Evolutionary conservation across 768 basidiomycete species (phyloP), one percentile per base, ranked within the genome.

Genomic region (Pholiota molesta): DNA sequence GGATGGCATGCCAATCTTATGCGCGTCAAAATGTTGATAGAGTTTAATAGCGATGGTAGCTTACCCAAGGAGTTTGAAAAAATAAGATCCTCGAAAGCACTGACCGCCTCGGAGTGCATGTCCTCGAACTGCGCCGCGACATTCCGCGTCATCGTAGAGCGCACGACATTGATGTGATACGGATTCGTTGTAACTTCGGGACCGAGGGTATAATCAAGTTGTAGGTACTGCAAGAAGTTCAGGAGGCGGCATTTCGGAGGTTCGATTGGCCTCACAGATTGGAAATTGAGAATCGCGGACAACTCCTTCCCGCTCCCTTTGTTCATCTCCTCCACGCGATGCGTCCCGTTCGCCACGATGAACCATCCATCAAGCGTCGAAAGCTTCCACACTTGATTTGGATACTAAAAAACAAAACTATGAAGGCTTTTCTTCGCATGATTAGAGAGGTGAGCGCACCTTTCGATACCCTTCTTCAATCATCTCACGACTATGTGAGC

Each of bases 241-340:
- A 47, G 28, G 6, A 33, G 14, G 17, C 10, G 14, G 55, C 2
- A 44, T 33, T 45, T 13, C 17, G 21, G n/a, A 37, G 42, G 11
- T 29, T 28, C 6, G 66, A 74, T 10, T 2, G 21, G 45, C 62
- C 62, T 35, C 55, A 83, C 84, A 29, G 79, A 78, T 52, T 71
- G 64, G 42, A 77, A 73, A 4, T 77, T 78, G 19, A 77, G 75
- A 60, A 67, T 62, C 55, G 79, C 74, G 29, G 82, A 83, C 5
- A 84, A 70, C 28, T 75, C 74, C n/a, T 81, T 74, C 52, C 83
- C 82, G 5, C 78, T 73, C n/a, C 79, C 78, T 60, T 71, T 79
- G 45, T 79, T 77, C 28, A 86, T 65, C 45, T 84, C 81, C 4
- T 84, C 80, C n/a, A 82, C 71, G 35, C 75, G 71, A 26, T 71